phyloP scores from a whole-genome alignment of 2,329 filamentous ascomycete genomes.

The Rutstroemia sp. region DNA sequence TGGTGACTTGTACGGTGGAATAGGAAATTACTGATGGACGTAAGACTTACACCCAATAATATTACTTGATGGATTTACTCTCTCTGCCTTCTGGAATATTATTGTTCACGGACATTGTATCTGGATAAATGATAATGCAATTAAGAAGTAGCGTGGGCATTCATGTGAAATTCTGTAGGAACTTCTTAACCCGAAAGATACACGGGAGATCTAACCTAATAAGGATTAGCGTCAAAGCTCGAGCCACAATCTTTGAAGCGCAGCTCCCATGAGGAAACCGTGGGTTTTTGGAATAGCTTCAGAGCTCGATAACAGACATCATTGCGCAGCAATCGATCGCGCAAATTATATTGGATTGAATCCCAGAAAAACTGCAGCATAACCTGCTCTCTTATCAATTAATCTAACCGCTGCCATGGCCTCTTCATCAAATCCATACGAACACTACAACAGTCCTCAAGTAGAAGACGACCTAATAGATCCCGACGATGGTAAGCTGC shows the following conservation, averaged over 20 bases:
- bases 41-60: background rate
- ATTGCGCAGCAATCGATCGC: background rate
- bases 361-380: background rate
- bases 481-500: conserved; percentile 61
- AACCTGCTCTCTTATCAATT: background rate
- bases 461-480: conserved; percentile 67
- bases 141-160: background rate
- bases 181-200: background rate
- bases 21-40: background rate
- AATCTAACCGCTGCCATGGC: conserved; percentile 21
- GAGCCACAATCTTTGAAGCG: background rate
- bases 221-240: background rate
- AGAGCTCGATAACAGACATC: background rate
- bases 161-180: background rate
- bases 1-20: background rate
- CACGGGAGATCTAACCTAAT: conserved; percentile 7
- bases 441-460: conserved; percentile 55
- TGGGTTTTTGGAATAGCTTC: conserved; percentile 17
- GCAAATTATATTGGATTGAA: background rate
- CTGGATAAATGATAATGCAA: background rate
- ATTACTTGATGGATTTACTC: background rate
- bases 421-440: conserved; percentile 38
- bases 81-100: background rate
- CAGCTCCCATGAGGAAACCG: conserved; percentile 18
- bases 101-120: too few species aligned